Base-by-base conservation (phyloP, 352 stramenopile species). In the Phytophthora tubulina region DNA sequence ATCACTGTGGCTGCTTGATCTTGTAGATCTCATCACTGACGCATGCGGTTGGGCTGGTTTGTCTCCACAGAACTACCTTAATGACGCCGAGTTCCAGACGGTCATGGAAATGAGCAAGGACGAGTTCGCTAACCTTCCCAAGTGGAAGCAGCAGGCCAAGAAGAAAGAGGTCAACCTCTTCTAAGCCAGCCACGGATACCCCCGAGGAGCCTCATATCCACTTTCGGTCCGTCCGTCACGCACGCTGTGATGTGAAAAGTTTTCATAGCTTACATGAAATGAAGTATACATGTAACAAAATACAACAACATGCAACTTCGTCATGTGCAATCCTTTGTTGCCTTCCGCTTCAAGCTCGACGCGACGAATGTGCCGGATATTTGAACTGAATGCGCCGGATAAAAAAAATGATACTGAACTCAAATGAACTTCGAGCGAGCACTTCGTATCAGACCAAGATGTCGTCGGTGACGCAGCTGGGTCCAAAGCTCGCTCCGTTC, bases 131-230 rank as follows among this genome's bases (percentile, higher is more conserved):
- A 76, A 76, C 5, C 71, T 95, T 15, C 83, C 90, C 41, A 95
- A 96, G 76, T 97, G 91, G 91, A 92, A 93, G 79, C 83, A 93
- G 72, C 83, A 94, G 60, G 80, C 81, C 39, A 92, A 93, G 78
- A 97, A 97, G 85, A 96, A 96, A 79, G 84, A 94, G 17, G 75
- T 84, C 8, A 80, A 86, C 33, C 78, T 97, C 45, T 97, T 97
- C 73, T 97, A 89, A 92, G 35, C 27, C 27, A n/a, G 31, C 48
- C 32, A 30, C 42, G 11, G 30, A 51, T 15, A 32, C 8, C 2
- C 6, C 32, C 10, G 39, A 62, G 36, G 41, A 30, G 30, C 46
- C 45, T 72, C 31, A 60, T 27, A 31, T 36, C 27, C 58, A 39
- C 17, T 60, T 15, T 56, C 36, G 35, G 27, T 50, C 38, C 9